A percentile compares a stretch with the other conserved stretches of the same genome.
These are phyloP conservation scores for Aspergillus neotritici DNA, from an alignment of 2,329 filamentous ascomycete species.

Conservation along the genomic window DNA sequence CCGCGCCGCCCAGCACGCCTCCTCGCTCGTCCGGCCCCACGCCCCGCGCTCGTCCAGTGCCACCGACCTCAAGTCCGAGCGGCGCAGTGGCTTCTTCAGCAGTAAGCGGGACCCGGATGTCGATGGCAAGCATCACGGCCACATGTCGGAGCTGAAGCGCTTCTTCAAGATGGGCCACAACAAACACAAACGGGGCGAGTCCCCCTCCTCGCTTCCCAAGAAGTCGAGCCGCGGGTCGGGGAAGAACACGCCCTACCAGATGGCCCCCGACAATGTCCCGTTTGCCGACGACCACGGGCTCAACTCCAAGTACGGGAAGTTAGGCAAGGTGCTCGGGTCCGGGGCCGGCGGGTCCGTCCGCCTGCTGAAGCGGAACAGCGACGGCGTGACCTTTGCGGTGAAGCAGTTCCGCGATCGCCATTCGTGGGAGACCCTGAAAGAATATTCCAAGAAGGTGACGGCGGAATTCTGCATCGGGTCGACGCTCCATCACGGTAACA, in stretches of 20 bases:
- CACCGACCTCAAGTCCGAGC: slow-evolving; percentile 41
- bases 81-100: slow-evolving; percentile 51
- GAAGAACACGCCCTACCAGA: slow-evolving; percentile 52
- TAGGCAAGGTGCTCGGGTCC: slow-evolving; percentile 87
- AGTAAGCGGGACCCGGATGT: slow-evolving; percentile 50
- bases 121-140: slow-evolving; percentile 55
- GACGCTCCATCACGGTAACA: slow-evolving; percentile 92
- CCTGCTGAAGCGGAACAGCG: slow-evolving; percentile 86
- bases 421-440: slow-evolving; percentile 86
- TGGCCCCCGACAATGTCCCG: slow-evolving; percentile 54
- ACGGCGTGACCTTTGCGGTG: slow-evolving; percentile 90
- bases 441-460: slow-evolving; percentile 97
- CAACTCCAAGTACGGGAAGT: slow-evolving; percentile 87
- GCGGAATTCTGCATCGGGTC: slow-evolving; percentile 98
- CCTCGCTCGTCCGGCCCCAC: slow-evolving; percentile 39
- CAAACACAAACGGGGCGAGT: slow-evolving; percentile 59
- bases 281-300: slow-evolving; percentile 93
- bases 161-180: slow-evolving; percentile 80
- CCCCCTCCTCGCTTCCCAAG: slow-evolving; percentile 57
- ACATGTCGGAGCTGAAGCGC: slow-evolving; percentile 92
- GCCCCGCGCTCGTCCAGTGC: slow-evolving; percentile 45
- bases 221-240: slow-evolving; percentile 49
- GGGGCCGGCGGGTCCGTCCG: slow-evolving; percentile 92
- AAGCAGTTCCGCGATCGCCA: slow-evolving; percentile 94
- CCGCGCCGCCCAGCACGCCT: slow-evolving; percentile 50